Evolutionary conservation across 805 yeast genomes (phyloP).

Genomic region (Metschnikowia lochheadii): DNA sequence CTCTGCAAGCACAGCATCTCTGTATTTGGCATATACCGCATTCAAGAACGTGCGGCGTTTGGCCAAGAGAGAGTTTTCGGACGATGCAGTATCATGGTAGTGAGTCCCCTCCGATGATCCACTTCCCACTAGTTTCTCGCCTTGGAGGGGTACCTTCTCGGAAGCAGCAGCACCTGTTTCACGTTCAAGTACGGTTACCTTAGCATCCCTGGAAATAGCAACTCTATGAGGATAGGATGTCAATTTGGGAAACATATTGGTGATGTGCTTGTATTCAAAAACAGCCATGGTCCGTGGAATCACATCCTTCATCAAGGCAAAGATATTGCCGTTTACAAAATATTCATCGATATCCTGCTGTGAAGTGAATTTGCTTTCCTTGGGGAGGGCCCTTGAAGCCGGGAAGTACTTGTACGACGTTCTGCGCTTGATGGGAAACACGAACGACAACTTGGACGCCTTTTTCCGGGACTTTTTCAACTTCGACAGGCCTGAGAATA

Average conservation of each 20-base stretch:
- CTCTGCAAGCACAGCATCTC: constrained; percentile 23
- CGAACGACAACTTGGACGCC: constrained; percentile 14
- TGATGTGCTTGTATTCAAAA: constrained; percentile 21
- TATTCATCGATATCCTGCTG: constrained; percentile 15
- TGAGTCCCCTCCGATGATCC: not conserved
- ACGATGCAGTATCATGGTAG: not conserved
- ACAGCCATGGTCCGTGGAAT: constrained; percentile 28
- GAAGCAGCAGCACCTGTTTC: not conserved
- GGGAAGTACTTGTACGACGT: constrained; percentile 29
- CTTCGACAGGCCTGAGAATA: constrained; percentile 7
- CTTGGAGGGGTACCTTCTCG: constrained; percentile 1
- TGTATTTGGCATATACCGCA: constrained; percentile 25
- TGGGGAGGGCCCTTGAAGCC: constrained; percentile 13
- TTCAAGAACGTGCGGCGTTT: constrained; percentile 17
- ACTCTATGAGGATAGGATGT: constrained; percentile 6
- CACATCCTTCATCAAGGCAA: constrained; percentile 22
- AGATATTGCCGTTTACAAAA: constrained; percentile 20
- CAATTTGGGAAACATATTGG: constrained; percentile 12
- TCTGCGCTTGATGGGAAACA: constrained; percentile 34
- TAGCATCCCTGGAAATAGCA: constrained; percentile 10
- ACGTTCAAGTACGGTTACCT: constrained; percentile 4
- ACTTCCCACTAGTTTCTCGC: not conserved
- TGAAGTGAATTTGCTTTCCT: constrained; percentile 18
- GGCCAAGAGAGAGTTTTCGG: constrained; percentile 5
- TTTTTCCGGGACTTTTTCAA: constrained; percentile 1